Evolutionary conservation across 352 stramenopile species (phyloP).

Genomic region (Phytophthora cryptogea): DNA sequence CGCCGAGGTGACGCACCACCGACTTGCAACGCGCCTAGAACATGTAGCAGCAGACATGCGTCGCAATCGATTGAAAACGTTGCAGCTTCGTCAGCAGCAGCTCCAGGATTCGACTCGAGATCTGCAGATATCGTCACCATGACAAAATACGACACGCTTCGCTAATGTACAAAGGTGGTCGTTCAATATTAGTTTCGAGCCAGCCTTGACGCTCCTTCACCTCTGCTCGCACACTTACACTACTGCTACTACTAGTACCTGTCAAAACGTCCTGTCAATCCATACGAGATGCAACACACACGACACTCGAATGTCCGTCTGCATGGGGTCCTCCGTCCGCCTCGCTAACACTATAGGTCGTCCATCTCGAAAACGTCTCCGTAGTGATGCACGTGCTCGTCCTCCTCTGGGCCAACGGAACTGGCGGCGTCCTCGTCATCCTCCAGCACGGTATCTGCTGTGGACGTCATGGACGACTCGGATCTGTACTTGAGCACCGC

Average conservation of each 20-base stretch:
- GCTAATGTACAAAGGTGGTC: constrained; percentile 6
- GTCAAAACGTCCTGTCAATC: constrained; percentile 6
- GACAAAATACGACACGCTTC: neutral
- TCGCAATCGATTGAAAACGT: constrained; percentile 25
- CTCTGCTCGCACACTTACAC: constrained; percentile 13
- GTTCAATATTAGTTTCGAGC: constrained; percentile 23
- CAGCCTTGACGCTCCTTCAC: constrained; percentile 10
- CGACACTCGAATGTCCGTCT: neutral
- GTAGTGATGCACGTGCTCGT: constrained; percentile 33
- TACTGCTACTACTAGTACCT: constrained; percentile 16
- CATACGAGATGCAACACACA: constrained; percentile 2
- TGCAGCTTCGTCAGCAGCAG: constrained; percentile 34
- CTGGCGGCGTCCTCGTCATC: constrained; percentile 36
- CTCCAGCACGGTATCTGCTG: constrained; percentile 38
- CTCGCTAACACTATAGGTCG: constrained; percentile 43
- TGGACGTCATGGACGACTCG: constrained; percentile 39
- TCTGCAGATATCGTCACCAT: constrained; percentile 4
- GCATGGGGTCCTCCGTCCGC: constrained; percentile 4
- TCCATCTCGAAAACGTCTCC: constrained; percentile 72
- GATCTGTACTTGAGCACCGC: constrained; percentile 30
- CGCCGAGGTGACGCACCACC: constrained; percentile 28
- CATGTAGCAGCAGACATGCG: constrained; percentile 40
- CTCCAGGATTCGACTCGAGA: constrained; percentile 24
- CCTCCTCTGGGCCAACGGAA: constrained; percentile 34
- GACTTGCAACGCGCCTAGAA: constrained; percentile 34